Base-by-base conservation (phyloP, 805 yeast species). In the Schwanniomyces vanrijiae region DNA sequence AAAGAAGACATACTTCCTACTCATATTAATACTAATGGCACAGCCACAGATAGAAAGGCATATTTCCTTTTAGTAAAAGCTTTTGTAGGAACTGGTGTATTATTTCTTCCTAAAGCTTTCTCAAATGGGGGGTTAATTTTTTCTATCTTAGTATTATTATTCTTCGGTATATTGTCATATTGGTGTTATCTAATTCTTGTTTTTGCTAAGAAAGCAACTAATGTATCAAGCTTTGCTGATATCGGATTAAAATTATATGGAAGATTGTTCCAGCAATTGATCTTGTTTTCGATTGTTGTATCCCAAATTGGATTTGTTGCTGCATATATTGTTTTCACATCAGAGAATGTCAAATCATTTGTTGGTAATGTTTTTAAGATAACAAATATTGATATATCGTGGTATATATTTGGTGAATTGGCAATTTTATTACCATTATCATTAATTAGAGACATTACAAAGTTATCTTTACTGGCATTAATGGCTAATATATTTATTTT, bases 241-340 rank as follows among this genome's bases (percentile, higher is more conserved):
- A 83, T 87, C 43, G 95, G 94, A 2, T 55, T 64, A 21, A 75
- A 67, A 39, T 65, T 86, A 21, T 87, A 82, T 61, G 94, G 94
- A 1, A 62, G 63, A 2, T 78, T 83, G 77, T 71, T 88, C 72
- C 88, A 83, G 60, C 67, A 75, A 40, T 61, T 85, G 42, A 88
- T 88, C 46, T 64, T 87, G 37, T 58, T 73, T 11, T 84, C 92
- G 1, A 77, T 88, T 45, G 79, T 85, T 10, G 56, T 86, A 11
- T 83, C 92, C 0, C 95, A 88, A 61, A 67, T 88, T 47, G 95
- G 95, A 0, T 88, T 88, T 60, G 86, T 86, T 8, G 88, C 88
- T 13, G 89, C 94, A 0, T 88, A 88, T 61, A 83, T 86, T 54
- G 88, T 88, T 1, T 88, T 88, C 64, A 86, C 92, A 0, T 81